Percentiles rank a stretch among this genome's conserved stretches.
Conservation (phyloP, 495 filamentous ascomycete species). For the Aspergillus panamensis region DNA sequence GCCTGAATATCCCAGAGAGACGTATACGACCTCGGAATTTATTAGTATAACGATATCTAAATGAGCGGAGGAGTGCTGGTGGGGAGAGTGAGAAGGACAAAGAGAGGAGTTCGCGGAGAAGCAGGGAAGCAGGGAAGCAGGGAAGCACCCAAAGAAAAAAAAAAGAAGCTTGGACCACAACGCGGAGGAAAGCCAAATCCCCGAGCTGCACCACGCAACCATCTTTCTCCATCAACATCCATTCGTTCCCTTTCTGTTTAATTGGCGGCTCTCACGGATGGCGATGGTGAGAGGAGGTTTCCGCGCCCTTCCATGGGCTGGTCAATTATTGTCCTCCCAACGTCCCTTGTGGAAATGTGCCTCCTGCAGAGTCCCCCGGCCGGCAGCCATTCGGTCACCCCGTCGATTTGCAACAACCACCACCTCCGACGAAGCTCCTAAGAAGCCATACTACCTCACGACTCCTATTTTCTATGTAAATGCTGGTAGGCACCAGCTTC, state of each 20-base stretch:
- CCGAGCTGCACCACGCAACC: constrained; percentile 26
- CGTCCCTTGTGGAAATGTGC: constrained; percentile 36
- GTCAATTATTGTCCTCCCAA: constrained; percentile 24
- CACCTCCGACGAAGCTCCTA: constrained; percentile 24
- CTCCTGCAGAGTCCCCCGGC: constrained; percentile 23
- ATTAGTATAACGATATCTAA: not conserved
- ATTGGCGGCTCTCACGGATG: constrained; percentile 28
- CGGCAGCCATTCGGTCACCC: constrained; percentile 14
- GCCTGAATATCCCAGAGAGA: not conserved
- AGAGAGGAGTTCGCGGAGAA: constrained; percentile 1
- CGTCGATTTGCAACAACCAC: constrained; percentile 37
- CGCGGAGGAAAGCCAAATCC: constrained; percentile 28
- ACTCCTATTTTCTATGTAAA: constrained; percentile 99
- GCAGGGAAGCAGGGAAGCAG: not conserved
- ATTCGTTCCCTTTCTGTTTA: constrained; percentile 8
- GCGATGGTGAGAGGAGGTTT: constrained; percentile 29
- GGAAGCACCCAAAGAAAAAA: constrained; percentile 23
- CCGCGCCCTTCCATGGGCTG: constrained; percentile 34
- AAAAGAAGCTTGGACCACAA: constrained; percentile 42
- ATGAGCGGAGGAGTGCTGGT: not conserved
- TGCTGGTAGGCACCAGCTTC: constrained; percentile 56
- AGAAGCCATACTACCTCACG: constrained; percentile 94
- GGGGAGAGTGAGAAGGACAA: not conserved
- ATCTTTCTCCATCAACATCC: constrained; percentile 4
- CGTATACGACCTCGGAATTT: not conserved